Conservation (phyloP, 208 protist genomes). For the Trypanosoma theileri region DNA sequence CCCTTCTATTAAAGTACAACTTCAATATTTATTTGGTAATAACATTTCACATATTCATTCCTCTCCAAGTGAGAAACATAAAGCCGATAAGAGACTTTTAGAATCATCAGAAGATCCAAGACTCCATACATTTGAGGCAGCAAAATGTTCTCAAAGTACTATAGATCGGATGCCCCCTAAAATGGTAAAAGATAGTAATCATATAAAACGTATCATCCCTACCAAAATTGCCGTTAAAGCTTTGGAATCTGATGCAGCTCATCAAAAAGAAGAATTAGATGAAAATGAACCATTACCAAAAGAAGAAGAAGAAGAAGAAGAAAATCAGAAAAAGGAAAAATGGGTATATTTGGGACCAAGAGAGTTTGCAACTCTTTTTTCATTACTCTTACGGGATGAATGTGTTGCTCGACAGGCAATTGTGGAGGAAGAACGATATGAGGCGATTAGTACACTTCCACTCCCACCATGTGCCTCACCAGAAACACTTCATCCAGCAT, state of each 20-base stretch:
- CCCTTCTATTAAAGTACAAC: background rate
- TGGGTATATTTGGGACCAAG: background rate
- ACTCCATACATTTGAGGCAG: no score
- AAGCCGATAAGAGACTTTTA: no score
- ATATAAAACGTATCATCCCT: no score
- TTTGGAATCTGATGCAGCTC: background rate
- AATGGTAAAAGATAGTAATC: no score
- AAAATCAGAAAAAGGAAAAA: background rate
- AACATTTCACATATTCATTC: background rate
- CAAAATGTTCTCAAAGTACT: no score
- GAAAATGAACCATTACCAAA: background rate
- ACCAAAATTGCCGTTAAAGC: background rate
- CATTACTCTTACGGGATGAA: conserved; percentile 42
- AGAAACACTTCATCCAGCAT: conserved; percentile 7
- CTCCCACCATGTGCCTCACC: conserved; percentile 11
- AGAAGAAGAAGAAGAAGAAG: background rate
- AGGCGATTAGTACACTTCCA: conserved; percentile 38
- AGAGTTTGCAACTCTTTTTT: conserved; percentile 22
- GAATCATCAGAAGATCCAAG: no score
- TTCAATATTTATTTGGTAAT: conserved; percentile 18
- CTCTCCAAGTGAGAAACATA: no score
- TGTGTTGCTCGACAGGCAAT: conserved; percentile 53
- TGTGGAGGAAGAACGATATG: conserved; percentile 36
- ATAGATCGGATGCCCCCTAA: no score
- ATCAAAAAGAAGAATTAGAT: background rate